Base-by-base conservation (phyloP, 441 rosid genomes). In the Jatropha podagrica region DNA sequence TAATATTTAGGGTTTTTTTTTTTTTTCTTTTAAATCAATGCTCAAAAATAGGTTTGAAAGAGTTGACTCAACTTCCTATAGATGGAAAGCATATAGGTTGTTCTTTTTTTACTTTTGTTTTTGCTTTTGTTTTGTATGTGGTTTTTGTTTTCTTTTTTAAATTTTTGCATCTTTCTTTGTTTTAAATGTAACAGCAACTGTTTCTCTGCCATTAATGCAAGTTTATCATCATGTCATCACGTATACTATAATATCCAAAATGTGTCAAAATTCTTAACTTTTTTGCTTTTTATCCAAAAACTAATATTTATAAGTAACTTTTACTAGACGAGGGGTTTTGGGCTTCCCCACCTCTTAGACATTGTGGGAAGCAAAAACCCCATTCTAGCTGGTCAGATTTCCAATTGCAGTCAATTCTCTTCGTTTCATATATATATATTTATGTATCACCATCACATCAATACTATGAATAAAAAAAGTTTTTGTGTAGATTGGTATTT, bases 1-100 rank as follows among this genome's bases (percentile, higher is more conserved):
- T 23, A 44, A 67, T 26, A 65, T 52, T 63, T 63, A n/a, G 44
- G n/a, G 1, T n/a, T 62, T 32, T 13, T 26, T 49, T 2, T 0
- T 49, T 32, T 8, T 6, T 20, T 20, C 11, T 11, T 38, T 55
- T 73, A 58, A 78, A 77, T 56, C 68, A 41, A 65, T 11, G 52
- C 26, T 59, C n/a, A 44, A 61, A 46, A 78, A 60, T 63, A 80
- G 74, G 77, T 74, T 72, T 64, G 12, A 23, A 74, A 72, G 51
- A 58, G 72, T 81, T 73, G 79, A 66, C 84, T 71, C 75, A n/a
- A 62, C 56, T 81, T 75, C 70, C 80, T 76, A 73, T 73, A 77
- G 63, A 71, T 82, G 81, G 85, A 82, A 82, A 81, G 10, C 32
- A 69, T 71, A 72, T 64, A 82, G 84, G 78, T 69, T 76, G 65